Evolutionary conservation across 169 alveolate species (phyloP), one percentile per base, ranked within the genome.

Genomic region (Toxoplasma gondii): DNA sequence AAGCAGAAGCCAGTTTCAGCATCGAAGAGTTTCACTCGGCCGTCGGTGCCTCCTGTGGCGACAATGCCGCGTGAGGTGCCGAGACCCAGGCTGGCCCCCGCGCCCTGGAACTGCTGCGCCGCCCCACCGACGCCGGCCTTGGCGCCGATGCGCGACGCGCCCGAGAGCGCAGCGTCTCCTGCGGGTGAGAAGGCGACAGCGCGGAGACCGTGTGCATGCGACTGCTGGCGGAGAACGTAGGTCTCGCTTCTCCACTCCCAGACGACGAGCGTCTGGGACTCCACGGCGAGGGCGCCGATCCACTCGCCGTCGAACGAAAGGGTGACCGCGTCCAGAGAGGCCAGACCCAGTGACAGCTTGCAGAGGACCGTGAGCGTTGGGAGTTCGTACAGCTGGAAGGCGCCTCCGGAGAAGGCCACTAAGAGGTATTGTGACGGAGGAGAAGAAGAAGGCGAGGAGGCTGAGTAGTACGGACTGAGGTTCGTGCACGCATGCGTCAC

Each of bases 201-300:
- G 34, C 94, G 95, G 36, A 98, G 95, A 83, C 98, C 99, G 78
- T 95, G 96, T 83, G 96, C 97, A 90, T 98, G 99, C 34, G 99
- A 99, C 96, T 98, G 98, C 96, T 99, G 99, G 94, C 99, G 98
- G 95, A 99, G 97, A 34, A 99, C 97, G 94, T 98, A 99, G 29
- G 99, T 98, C 94, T 99, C 99, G 88, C 99, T 98, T 95, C 99
- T 98, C 99, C 99, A 99, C 96, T 99, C 99, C 99, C 99, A 99
- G 49, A 99, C 99, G 31, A 99, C 67, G 19, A 94, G 69, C 31
- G 64, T 31, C 45, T 53, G 58, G 34, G 54, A 38, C 34, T 95
- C 97, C 34, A 98, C 96, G 38, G 98, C 97, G 24, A 98, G 99
- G 49, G 98, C 95, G 17, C 98, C 99, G 36, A 98, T 74, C 99